phyloP scores from a whole-genome alignment of 176 grass and related monocot genomes.

The Eremochloa ophiuroides region DNA sequence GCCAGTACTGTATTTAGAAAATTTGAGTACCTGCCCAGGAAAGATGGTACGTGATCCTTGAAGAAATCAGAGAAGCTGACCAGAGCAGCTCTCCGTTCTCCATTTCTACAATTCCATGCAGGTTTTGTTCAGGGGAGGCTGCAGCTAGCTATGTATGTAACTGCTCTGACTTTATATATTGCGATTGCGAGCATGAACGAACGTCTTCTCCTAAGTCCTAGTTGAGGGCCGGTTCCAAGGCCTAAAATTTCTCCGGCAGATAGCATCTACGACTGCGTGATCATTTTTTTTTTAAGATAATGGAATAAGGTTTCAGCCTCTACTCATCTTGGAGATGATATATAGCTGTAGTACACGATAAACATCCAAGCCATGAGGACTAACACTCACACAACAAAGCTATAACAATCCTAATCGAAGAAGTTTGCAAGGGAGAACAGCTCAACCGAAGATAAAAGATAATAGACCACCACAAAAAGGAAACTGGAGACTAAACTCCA shows the following conservation, averaged over 20 bases:
- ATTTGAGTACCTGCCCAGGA: not conserved
- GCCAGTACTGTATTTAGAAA: not conserved
- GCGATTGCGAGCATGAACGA: not conserved
- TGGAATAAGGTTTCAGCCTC: too few species aligned
- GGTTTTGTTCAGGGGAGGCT: not conserved
- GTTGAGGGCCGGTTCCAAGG: not conserved
- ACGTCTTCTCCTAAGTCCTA: not conserved
- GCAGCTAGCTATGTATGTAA: not conserved
- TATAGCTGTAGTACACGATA: too few species aligned
- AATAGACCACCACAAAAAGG: too few species aligned
- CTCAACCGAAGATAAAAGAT: too few species aligned
- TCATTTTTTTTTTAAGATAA: too few species aligned
- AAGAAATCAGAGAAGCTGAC: slow-evolving; percentile 25
- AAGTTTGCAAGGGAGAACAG: too few species aligned
- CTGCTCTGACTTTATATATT: slow-evolving; percentile 22
- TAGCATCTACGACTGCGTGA: too few species aligned
- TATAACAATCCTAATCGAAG: too few species aligned
- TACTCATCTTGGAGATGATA: too few species aligned
- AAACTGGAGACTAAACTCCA: too few species aligned
- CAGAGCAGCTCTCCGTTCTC: not conserved
- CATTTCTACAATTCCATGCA: not conserved
- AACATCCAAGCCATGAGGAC: too few species aligned
- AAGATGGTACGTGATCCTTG: not conserved
- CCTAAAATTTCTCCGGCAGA: not conserved
- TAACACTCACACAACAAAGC: too few species aligned